These are phyloP conservation scores for Sporothrix luriei DNA, from an alignment of 2,329 filamentous ascomycete species.

Conservation along the genomic window DNA sequence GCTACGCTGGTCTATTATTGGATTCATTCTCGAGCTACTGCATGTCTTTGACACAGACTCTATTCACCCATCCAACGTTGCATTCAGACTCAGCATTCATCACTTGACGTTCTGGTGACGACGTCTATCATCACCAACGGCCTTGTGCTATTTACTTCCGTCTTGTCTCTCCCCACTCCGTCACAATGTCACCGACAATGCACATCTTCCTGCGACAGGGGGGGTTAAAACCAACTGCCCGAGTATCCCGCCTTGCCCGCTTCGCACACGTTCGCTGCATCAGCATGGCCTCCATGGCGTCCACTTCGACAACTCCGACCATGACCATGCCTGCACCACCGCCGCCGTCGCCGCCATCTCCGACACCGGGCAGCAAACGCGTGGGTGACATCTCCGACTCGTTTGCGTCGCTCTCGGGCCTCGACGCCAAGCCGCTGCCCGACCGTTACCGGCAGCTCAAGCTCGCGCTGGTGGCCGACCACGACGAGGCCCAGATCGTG, in stretches of 20 bases:
- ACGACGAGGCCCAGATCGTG: conserved; percentile 53
- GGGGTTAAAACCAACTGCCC: background rate
- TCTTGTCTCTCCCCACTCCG: too few relatives aligned
- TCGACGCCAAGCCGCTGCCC: conserved; percentile 51
- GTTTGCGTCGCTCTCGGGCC: conserved; percentile 61
- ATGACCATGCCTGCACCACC: background rate
- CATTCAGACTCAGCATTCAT: background rate
- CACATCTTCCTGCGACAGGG: conserved; percentile 1
- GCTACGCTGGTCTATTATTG: too few relatives aligned
- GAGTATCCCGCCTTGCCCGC: background rate
- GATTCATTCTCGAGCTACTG: too few relatives aligned
- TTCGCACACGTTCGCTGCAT: background rate
- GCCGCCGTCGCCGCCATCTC: background rate
- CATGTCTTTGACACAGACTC: too few relatives aligned
- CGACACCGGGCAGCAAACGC: conserved; percentile 46
- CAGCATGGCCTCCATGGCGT: conserved; percentile 35
- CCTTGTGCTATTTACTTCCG: background rate
- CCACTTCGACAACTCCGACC: background rate
- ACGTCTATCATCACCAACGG: background rate
- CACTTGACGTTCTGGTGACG: background rate
- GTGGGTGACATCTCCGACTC: conserved; percentile 65
- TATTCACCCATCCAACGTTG: background rate
- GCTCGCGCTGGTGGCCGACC: conserved; percentile 52
- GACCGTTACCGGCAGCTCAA: conserved; percentile 61
- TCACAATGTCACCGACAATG: background rate